Percentiles rank a stretch among this genome's conserved stretches.
Evolutionary conservation across 805 yeast genomes (phyloP).

Genomic region (Candida patagonica): DNA sequence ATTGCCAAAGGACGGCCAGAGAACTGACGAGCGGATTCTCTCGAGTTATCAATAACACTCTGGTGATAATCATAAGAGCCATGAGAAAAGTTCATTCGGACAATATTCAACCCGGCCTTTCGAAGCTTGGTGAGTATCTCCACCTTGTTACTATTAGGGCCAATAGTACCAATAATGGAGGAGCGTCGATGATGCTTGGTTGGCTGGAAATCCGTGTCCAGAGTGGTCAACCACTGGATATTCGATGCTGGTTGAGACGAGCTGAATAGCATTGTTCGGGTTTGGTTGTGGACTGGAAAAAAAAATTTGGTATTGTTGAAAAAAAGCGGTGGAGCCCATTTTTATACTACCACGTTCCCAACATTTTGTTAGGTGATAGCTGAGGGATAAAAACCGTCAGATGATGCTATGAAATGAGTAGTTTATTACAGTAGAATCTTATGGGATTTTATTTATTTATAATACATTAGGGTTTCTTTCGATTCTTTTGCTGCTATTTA

Average conservation of each 20-base stretch:
- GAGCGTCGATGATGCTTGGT: conserved; percentile 77
- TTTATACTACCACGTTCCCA: too few relatives aligned
- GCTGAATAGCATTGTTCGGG: conserved; percentile 20
- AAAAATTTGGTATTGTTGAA: too few relatives aligned
- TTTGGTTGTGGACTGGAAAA: too few relatives aligned
- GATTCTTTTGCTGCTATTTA: too few relatives aligned
- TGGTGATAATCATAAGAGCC: conserved; percentile 98
- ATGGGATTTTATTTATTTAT: too few relatives aligned
- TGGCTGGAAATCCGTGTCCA: conserved; percentile 66
- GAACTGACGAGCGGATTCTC: conserved; percentile 82
- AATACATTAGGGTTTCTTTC: too few relatives aligned
- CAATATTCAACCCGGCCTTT: conserved; percentile 96
- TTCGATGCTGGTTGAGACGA: conserved; percentile 26
- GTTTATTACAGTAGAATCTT: too few relatives aligned
- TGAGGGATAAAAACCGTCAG: too few relatives aligned
- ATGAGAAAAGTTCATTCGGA: conserved; percentile 98
- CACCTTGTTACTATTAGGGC: conserved; percentile 92
- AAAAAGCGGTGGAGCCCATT: too few relatives aligned
- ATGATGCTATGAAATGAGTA: too few relatives aligned
- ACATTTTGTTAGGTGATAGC: too few relatives aligned
- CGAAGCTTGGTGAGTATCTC: conserved; percentile 79
- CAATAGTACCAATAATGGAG: conserved; percentile 96
- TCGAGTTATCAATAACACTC: conserved; percentile 90
- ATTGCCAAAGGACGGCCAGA: conserved; percentile 96
- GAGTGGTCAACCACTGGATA: conserved; percentile 75